Base-by-base conservation (phyloP, 179 eudicot species). In the Corrigiola litoralis region DNA sequence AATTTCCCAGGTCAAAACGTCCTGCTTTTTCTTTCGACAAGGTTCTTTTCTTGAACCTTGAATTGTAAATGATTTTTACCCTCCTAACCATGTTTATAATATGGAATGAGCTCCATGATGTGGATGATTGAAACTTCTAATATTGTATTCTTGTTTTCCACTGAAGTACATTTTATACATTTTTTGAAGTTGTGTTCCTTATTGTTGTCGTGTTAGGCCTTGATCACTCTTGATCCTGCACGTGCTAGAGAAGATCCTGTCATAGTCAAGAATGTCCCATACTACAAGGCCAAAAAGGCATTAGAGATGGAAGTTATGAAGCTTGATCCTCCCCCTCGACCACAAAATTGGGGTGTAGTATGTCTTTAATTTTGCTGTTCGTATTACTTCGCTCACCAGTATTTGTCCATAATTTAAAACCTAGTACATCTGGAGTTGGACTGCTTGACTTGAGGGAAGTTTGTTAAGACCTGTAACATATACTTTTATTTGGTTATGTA, bases 281-380 rank as follows among this genome's bases (percentile, higher is more conserved):
- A 74, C 67, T 89, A 72, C 83, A 87, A 84, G 79, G 95, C 92
- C 66, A 87, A 78, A 75, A 87, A 82, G 72, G 77, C 88, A 29
- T 51, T 92, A 24, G 96, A 89, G 79, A 79, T 79, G 27, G 98
- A 92, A 80, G 95, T 87, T 45, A 65, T 92, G 92, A 87, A 82
- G 85, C 85, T 92, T 44, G 76, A 82, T 77, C 88, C 96, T 75
- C 98, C 98, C 8, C 87, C 96, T n/a, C 83, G 98, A 49, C 98
- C 98, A 50, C 63, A 75, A 18, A 78, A 82, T 59, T 92, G 98
- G 98, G 96, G 98, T 73, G 98, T 89, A 89, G 67, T 77, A 42
- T 70, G 4, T 55, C 34, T 9, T 58, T 17, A 1, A 8, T 58
- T 33, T 10, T 41, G 4, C 38, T 16, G 1, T 49, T 13, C 23